phyloP scores from a whole-genome alignment of 2,329 filamentous ascomycete genomes.

The Hymenoscyphus scutula region DNA sequence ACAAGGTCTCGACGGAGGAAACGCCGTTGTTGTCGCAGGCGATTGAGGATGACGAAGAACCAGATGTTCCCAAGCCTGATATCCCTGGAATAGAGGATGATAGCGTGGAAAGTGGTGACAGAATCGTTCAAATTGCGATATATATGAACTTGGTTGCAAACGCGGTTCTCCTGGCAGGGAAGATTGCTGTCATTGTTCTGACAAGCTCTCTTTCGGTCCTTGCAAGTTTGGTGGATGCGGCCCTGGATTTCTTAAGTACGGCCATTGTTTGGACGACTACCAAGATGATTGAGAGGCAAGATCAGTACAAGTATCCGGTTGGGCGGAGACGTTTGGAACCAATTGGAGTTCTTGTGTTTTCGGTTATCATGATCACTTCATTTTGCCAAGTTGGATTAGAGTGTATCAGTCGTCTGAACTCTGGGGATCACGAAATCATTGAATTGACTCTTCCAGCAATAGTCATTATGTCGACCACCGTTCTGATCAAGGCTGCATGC shows the following conservation, averaged over 20 bases:
- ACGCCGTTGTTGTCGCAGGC: slow-evolving; percentile 57
- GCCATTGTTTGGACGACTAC: slow-evolving; percentile 61
- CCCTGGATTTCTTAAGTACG: slow-evolving; percentile 58
- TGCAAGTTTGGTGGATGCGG: slow-evolving; percentile 60
- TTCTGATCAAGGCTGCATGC: slow-evolving; percentile 58
- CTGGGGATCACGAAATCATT: slow-evolving; percentile 46
- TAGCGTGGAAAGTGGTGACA: slow-evolving; percentile 69
- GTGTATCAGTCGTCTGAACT: slow-evolving; percentile 56
- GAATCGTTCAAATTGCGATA: slow-evolving; percentile 81
- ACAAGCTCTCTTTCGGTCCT: slow-evolving; percentile 60
- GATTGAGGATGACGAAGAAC: slow-evolving; percentile 42
- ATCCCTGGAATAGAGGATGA: slow-evolving; percentile 71
- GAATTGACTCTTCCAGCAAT: slow-evolving; percentile 53
- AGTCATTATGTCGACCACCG: slow-evolving; percentile 54
- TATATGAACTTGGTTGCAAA: slow-evolving; percentile 66
- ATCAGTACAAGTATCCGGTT: slow-evolving; percentile 50
- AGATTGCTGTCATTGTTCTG: slow-evolving; percentile 52
- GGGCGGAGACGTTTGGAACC: slow-evolving; percentile 56
- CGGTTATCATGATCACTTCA: slow-evolving; percentile 61
- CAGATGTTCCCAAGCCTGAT: slow-evolving; percentile 49
- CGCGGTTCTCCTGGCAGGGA: slow-evolving; percentile 53
- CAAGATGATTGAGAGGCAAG: slow-evolving; percentile 49
- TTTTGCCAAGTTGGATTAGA: slow-evolving; percentile 61
- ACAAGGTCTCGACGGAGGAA: slow-evolving; percentile 65
- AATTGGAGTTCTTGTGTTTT: slow-evolving; percentile 61